Conservation (phyloP, 176 grass and related monocot genomes). For the Alloteropsis semialata region DNA sequence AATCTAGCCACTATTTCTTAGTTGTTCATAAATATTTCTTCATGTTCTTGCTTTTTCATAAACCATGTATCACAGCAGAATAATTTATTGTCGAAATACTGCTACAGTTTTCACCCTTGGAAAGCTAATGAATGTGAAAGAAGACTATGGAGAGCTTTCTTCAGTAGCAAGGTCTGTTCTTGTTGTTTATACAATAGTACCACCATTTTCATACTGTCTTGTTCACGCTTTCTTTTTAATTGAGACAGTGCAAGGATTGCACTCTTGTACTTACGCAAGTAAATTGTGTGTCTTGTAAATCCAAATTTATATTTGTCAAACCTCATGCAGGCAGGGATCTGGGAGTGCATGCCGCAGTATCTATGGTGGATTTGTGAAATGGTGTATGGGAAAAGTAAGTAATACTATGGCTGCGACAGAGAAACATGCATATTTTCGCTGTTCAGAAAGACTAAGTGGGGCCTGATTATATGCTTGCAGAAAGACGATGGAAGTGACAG, state of each 20-base stretch:
- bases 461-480: constrained; percentile 34
- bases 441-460: background rate
- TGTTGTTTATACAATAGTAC: background rate
- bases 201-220: background rate
- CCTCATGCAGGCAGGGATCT: constrained; percentile 73
- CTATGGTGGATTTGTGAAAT: constrained; percentile 96
- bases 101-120: constrained; percentile 76
- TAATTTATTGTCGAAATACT: background rate
- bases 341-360: constrained; percentile 92
- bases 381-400: constrained; percentile 91
- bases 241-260: background rate
- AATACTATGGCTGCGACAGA: background rate
- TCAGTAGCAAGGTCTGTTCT: constrained; percentile 63
- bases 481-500: constrained; percentile 71
- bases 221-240: constrained; percentile 11
- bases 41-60: background rate
- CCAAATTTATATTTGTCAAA: constrained; percentile 15
- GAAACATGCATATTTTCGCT: background rate
- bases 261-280: too few species aligned
- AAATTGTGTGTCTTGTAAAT: constrained; percentile 2
- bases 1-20: background rate
- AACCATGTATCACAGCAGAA: background rate
- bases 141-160: constrained; percentile 70
- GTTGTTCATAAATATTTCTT: background rate
- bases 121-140: constrained; percentile 84